These are phyloP conservation scores for Populus simonii DNA, from an alignment of 345 rosid genomes.

Conservation along the genomic window DNA sequence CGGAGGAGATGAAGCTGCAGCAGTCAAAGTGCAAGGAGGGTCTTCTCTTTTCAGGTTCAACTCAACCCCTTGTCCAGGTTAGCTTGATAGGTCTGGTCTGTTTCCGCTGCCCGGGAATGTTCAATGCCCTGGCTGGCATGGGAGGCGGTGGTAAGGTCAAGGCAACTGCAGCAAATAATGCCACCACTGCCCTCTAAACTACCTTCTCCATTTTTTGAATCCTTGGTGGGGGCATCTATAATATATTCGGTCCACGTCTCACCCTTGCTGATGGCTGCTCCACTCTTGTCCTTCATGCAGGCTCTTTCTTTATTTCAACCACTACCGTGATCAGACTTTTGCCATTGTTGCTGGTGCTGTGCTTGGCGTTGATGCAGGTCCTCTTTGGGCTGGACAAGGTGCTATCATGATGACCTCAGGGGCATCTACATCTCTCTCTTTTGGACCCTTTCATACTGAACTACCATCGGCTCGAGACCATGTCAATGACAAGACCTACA, in stretches of 20 bases:
- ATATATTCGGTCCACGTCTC: conserved; percentile 53
- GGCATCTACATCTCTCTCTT: conserved; percentile 69
- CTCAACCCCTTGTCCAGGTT: conserved; percentile 64
- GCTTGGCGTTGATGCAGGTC: conserved; percentile 82
- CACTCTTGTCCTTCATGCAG: conserved; percentile 65
- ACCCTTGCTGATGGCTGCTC: conserved; percentile 68
- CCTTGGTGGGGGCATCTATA: conserved; percentile 56
- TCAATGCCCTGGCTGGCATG: conserved; percentile 83
- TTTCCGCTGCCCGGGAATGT: conserved; percentile 84
- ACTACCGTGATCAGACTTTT: conserved; percentile 42
- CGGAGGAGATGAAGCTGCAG: no score
- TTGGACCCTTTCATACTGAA: conserved; percentile 44
- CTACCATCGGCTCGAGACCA: conserved; percentile 31
- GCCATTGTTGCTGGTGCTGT: conserved; percentile 53
- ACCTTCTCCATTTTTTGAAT: conserved; percentile 55
- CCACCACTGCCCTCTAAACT: conserved; percentile 58
- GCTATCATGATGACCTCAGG: conserved; percentile 92
- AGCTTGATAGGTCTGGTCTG: conserved; percentile 66
- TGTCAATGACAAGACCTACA: conserved; percentile 54
- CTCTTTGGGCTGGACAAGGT: conserved; percentile 86
- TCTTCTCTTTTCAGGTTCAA: conserved; percentile 46
- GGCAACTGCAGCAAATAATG: conserved; percentile 68
- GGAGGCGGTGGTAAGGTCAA: conserved; percentile 81
- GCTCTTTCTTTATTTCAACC: conserved; percentile 64
- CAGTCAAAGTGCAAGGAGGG: no score